Conservation (phyloP, 2,329 filamentous ascomycete genomes). For the Chaetomium strumarium region DNA sequence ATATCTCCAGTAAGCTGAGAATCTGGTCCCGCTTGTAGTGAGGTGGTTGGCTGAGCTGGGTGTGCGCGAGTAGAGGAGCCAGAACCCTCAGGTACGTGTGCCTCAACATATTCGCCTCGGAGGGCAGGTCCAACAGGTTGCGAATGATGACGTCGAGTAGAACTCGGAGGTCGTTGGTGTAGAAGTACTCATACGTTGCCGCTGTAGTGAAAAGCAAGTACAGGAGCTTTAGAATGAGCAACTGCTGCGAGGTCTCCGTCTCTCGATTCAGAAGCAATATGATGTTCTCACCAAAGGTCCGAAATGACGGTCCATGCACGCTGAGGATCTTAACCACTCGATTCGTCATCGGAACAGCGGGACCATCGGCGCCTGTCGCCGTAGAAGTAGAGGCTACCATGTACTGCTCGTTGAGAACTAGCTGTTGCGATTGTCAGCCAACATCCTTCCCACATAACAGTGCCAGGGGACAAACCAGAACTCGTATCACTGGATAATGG, state of each 20-base stretch:
- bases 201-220: conserved; percentile 93
- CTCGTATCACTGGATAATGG: conserved; percentile 90
- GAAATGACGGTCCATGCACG: conserved; percentile 71
- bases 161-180: conserved; percentile 93
- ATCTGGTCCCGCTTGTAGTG: conserved; percentile 92
- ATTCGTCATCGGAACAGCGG: conserved; percentile 65
- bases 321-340: conserved; percentile 89
- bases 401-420: conserved; percentile 97
- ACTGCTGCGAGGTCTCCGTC: conserved; percentile 85
- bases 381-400: conserved; percentile 68
- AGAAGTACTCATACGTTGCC: conserved; percentile 94
- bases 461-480: conserved; percentile 58
- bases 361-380: conserved; percentile 35
- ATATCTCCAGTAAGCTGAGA: conserved; percentile 64
- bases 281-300: conserved; percentile 96
- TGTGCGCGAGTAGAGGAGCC: conserved; percentile 84
- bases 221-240: conserved; percentile 92
- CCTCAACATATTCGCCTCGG: conserved; percentile 68
- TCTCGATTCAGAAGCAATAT: conserved; percentile 93
- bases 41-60: conserved; percentile 77
- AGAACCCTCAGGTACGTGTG: conserved; percentile 94
- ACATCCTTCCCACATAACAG: neutral
- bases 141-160: conserved; percentile 93
- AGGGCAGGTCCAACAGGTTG: conserved; percentile 90
- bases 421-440: conserved; percentile 40